A percentile compares a stretch with the other conserved stretches of the same genome.
Evolutionary conservation across 2,329 filamentous ascomycete genomes (phyloP).

Genomic region (Mycosphaerella sp.): DNA sequence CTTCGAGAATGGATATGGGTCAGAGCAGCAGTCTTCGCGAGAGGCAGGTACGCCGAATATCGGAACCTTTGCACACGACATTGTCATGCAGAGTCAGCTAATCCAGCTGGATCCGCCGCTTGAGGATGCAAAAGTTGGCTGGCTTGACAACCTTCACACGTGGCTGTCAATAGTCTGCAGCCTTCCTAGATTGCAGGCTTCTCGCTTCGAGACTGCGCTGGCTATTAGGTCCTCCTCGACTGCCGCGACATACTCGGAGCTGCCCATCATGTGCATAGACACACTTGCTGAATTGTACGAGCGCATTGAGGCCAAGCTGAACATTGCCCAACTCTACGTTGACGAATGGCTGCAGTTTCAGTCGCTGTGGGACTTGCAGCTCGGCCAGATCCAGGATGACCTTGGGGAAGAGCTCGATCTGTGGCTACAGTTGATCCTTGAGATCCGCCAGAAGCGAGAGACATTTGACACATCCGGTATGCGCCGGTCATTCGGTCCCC

Average conservation of each 20-base stretch:
- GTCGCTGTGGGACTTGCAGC: slow-evolving; percentile 94
- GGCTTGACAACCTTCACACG: slow-evolving; percentile 85
- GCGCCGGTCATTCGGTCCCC: slow-evolving; percentile 84
- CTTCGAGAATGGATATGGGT: slow-evolving; percentile 55
- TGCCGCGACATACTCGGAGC: slow-evolving; percentile 70
- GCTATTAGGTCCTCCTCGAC: slow-evolving; percentile 55
- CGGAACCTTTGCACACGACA: slow-evolving; percentile 73
- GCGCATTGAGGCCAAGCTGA: slow-evolving; percentile 75
- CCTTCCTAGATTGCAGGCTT: slow-evolving; percentile 87
- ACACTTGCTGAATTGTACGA: slow-evolving; percentile 74
- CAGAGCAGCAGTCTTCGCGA: slow-evolving; percentile 31
- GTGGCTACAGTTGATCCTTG: slow-evolving; percentile 93
- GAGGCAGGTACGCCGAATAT: slow-evolving; percentile 57
- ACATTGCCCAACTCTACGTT: slow-evolving; percentile 75
- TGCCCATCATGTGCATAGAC: slow-evolving; percentile 76
- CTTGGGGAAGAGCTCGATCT: slow-evolving; percentile 84
- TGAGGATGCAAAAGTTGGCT: slow-evolving; percentile 84
- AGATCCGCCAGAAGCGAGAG: slow-evolving; percentile 88
- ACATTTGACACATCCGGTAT: slow-evolving; percentile 98
- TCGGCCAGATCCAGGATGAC: slow-evolving; percentile 88
- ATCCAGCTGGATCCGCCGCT: slow-evolving; percentile 94
- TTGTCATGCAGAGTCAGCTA: slow-evolving; percentile 96
- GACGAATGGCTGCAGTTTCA: slow-evolving; percentile 99
- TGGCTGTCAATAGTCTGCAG: slow-evolving; percentile 94
- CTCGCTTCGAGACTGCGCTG: slow-evolving; percentile 84